Evolutionary conservation across 805 yeast genomes (phyloP), one percentile per base, ranked within the genome.

Genomic region (Nakazawaea ernobii): DNA sequence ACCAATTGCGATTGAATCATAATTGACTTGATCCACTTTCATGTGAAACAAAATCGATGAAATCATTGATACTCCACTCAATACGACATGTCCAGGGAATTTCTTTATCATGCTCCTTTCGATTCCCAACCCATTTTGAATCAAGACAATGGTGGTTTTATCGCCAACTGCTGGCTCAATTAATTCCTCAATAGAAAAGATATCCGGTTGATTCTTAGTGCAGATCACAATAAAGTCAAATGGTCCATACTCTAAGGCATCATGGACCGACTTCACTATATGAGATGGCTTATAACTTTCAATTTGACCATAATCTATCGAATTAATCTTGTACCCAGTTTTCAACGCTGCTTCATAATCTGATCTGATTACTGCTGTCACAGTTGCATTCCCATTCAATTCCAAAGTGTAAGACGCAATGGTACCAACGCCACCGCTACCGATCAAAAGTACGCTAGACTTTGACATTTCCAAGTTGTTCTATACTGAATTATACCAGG

Each of bases 371-470:
- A 84, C 84, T 11, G 79, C 67, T 2, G 89, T 78, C 10, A 85
- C 81, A 24, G 69, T 68, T 8, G 79, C 70, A 38, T 68, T 62
- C 0, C 74, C 77, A 39, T 73, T 68, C 36, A 62, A 60, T 53
- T 69, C 71, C 30, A 88, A 68, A 0, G 86, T 78, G 43, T 82
- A 73, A 0, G 95, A 87, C 2, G 84, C 82, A 32, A 88, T 77
- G 14, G 88, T 74, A 33, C 96, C 96, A 9, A 88, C 94, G 35
- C 95, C 96, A 13, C 96, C 96, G 38, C 88, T 75, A 9, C 96
- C 96, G 35, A 87, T 74, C 9, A 87, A 67, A 10, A 87, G 68
- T 14, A 82, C 80, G 44, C 69, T 68, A 27, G 62, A 48, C 53
- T 61, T 47, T 43, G 38, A 39, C 32, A 26, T 27, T 26, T 30